Evolutionary conservation across 495 filamentous ascomycete genomes (phyloP).

Genomic region (Daldinia concentrica): DNA sequence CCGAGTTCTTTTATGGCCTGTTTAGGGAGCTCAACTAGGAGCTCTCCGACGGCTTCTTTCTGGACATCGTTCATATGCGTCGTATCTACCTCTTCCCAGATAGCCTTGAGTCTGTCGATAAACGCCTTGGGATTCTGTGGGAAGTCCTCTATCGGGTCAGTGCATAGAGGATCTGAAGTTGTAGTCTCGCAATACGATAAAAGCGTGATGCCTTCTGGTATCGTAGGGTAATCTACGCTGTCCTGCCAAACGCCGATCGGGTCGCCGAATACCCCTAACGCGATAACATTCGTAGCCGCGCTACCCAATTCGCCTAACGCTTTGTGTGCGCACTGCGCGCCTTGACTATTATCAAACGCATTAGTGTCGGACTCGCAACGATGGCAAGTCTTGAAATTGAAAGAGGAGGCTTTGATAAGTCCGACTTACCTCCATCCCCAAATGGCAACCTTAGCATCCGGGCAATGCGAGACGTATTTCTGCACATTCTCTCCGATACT

Average conservation of each 20-base stretch:
- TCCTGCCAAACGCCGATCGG: conserved; percentile 36
- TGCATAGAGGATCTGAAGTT: conserved; percentile 35
- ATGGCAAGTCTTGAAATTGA: background rate
- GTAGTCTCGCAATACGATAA: conserved; percentile 40
- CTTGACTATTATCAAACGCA: conserved; percentile 30
- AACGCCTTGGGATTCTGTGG: conserved; percentile 15
- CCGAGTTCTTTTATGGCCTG: conserved; percentile 27
- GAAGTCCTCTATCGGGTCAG: conserved; percentile 24
- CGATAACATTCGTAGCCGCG: conserved; percentile 33
- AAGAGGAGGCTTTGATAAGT: background rate
- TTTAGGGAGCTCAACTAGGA: conserved; percentile 31
- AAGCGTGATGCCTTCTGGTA: conserved; percentile 14
- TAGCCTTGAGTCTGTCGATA: conserved; percentile 23
- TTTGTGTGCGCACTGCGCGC: conserved; percentile 40
- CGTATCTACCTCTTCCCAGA: conserved; percentile 34
- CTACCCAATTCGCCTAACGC: conserved; percentile 21
- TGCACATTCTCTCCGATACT: conserved; percentile 28
- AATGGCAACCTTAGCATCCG: conserved; percentile 30
- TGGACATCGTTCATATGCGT: conserved; percentile 38
- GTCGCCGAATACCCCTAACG: conserved; percentile 39
- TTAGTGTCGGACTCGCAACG: background rate
- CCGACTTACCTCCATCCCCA: conserved; percentile 42
- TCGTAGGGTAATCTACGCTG: conserved; percentile 22
- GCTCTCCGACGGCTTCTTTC: conserved; percentile 23
- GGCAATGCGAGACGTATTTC: conserved; percentile 31